A percentile compares a stretch with the other conserved stretches of the same genome.
These are phyloP conservation scores for Trichoderma parareesei DNA, from an alignment of 495 filamentous ascomycete species.

Conservation along the genomic window DNA sequence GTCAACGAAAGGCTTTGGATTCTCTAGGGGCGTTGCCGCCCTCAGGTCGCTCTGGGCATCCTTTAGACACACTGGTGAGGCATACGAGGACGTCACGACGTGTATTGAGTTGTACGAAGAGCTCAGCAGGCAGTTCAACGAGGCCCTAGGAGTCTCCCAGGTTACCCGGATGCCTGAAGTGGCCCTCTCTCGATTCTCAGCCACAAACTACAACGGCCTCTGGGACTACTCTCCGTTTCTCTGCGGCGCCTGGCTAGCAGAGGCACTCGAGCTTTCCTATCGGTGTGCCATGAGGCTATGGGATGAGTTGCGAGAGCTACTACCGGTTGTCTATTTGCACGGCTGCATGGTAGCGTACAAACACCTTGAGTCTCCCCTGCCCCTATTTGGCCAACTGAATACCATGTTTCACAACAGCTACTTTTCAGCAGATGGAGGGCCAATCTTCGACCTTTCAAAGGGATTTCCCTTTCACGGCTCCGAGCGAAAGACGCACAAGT, in stretches of 20 bases:
- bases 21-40: not conserved
- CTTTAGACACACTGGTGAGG: not conserved
- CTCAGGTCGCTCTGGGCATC: not conserved
- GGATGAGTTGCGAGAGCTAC: not conserved
- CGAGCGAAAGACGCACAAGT: not conserved
- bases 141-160: not conserved
- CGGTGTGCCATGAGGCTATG: not conserved
- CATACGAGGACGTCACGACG: not conserved
- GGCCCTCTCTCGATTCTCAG: not conserved
- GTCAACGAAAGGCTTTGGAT: not conserved
- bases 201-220: not conserved
- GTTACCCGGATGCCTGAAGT: not conserved
- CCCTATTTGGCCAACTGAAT: not conserved
- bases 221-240: not conserved
- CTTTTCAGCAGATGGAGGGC: not conserved
- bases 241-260: not conserved
- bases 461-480: not conserved
- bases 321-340: not conserved
- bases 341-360: not conserved
- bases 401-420: not conserved
- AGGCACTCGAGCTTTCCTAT: not conserved
- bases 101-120: not conserved
- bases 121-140: not conserved
- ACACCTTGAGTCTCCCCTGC: not conserved
- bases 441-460: not conserved